Evolutionary conservation across 257 asterid genomes (phyloP).

Genomic region (Henckelia pumila): DNA sequence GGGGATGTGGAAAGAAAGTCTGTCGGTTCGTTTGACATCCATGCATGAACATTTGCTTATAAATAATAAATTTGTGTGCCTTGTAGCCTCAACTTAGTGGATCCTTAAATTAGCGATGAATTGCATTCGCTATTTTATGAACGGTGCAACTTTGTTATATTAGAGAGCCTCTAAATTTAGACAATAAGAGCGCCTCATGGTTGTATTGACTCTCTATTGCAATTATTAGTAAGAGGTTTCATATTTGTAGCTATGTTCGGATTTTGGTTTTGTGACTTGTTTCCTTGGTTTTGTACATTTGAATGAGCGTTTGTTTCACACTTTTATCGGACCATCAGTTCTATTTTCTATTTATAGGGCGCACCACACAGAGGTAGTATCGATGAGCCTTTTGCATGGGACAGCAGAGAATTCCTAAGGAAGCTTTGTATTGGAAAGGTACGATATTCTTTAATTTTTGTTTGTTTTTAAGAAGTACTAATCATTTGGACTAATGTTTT

Average conservation of each 20-base stretch:
- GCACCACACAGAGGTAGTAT: conserved; percentile 67
- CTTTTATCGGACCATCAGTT: background rate
- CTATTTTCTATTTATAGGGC: conserved; percentile 45
- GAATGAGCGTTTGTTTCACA: background rate
- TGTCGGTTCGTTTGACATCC: conserved; percentile 2
- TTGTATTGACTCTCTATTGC: conserved; percentile 10
- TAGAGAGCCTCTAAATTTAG: background rate
- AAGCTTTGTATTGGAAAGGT: conserved; percentile 95
- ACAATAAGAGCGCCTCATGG: background rate
- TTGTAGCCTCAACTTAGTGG: background rate
- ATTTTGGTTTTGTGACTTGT: background rate
- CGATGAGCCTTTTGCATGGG: conserved; percentile 99
- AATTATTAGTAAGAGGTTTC: background rate
- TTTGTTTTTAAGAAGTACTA: conserved; percentile 3
- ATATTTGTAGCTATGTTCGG: background rate
- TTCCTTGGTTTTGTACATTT: background rate
- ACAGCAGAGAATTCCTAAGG: conserved; percentile 83
- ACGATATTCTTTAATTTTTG: conserved; percentile 16
- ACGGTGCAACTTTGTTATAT: background rate
- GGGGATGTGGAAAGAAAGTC: background rate
- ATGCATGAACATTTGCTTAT: conserved; percentile 4
- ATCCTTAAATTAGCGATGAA: background rate
- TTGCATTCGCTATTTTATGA: background rate
- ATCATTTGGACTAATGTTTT: background rate
- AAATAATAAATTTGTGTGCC: background rate